Base-by-base conservation (phyloP, 1,284 basidiomycete genomes). In the Veloporphyrellus conicus region DNA sequence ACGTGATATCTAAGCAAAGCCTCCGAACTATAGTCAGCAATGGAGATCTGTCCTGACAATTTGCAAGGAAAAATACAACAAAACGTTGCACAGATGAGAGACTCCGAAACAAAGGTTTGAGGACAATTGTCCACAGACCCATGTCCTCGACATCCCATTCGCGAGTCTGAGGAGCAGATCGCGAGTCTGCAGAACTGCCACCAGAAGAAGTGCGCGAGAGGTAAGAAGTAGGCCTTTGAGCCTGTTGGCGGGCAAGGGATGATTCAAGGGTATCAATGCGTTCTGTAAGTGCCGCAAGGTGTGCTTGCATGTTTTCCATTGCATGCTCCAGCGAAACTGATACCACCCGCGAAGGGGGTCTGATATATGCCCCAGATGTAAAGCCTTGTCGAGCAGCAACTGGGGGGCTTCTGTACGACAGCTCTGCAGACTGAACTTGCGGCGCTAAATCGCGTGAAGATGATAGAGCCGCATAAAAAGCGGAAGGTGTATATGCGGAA, bases 251-350 rank as follows among this genome's bases (percentile, higher is more conserved):
- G 33, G 68, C 67, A 18, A 75, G 64, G 3, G 76, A 72, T 54
- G 61, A 55, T 55, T 94, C 92, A 16, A 94, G 70, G 6, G 77
- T 74, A 55, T 90, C 85, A 23, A 98, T 72, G 11, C 94, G 83
- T 67, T 97, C 94, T 29, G 85, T 87, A 32, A 98, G 76, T 1
- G 93, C 93, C 1, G 90, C 87, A 8, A 98, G 73, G 49, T 93
- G 90, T 0, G 87, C 84, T 64, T 98, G 94, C 47, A 93, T 80
- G 54, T 80, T 84, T 64, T 93, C 88, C 11, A 95, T 71, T 0
- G 86, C 87, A 44, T 77, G 76, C 61, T 91, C 88, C 39, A 92
- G 69, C 29, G 62, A 49, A 19, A 54, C 32, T 2, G 72, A 67
- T 36, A 67, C n/a, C 4, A 32, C 59, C 18, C 70, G 66, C 9